These are phyloP conservation scores for Knoxdaviesia proteae DNA, from an alignment of 2,329 filamentous ascomycete species.

Conservation along the genomic window DNA sequence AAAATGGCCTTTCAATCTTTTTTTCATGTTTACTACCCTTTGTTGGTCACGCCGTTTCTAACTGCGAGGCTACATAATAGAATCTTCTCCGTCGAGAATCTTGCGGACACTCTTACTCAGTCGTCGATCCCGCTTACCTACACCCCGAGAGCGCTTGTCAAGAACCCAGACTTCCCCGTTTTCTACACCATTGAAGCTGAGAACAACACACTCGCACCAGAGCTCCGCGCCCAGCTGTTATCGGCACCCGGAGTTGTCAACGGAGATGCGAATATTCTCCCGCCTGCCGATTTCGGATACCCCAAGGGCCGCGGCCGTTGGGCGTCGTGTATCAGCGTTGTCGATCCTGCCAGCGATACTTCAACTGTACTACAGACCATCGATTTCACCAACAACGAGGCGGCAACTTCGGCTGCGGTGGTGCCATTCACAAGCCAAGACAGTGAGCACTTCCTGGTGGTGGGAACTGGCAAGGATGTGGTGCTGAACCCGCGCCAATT, in stretches of 20 bases:
- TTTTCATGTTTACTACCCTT: constrained; percentile 5
- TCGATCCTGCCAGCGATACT: constrained; percentile 40
- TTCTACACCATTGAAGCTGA: constrained; percentile 94
- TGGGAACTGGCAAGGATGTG: constrained; percentile 87
- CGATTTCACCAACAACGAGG: constrained; percentile 75
- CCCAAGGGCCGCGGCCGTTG: constrained; percentile 67
- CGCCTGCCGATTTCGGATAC: constrained; percentile 74
- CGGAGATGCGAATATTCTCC: constrained; percentile 48
- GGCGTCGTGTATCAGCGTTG: constrained; percentile 85
- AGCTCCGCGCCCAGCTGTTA: constrained; percentile 55
- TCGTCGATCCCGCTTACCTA: constrained; percentile 74
- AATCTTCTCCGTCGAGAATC: constrained; percentile 78
- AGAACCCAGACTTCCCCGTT: constrained; percentile 68
- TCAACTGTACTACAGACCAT: constrained; percentile 48
- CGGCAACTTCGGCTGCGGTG: constrained; percentile 66
- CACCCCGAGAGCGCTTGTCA: constrained; percentile 71
- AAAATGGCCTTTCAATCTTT: constrained; percentile 19
- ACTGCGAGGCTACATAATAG: constrained; percentile 19
- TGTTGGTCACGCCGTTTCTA: constrained; percentile 9
- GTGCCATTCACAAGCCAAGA: constrained; percentile 79
- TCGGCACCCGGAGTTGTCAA: constrained; percentile 51
- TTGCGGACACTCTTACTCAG: constrained; percentile 70
- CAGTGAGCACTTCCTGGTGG: constrained; percentile 74
- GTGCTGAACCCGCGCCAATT: constrained; percentile 55
- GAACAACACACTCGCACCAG: constrained; percentile 69